phyloP scores from a whole-genome alignment of 192 early-diverging fungal species.

The Phlyctochytrium planicorne region DNA sequence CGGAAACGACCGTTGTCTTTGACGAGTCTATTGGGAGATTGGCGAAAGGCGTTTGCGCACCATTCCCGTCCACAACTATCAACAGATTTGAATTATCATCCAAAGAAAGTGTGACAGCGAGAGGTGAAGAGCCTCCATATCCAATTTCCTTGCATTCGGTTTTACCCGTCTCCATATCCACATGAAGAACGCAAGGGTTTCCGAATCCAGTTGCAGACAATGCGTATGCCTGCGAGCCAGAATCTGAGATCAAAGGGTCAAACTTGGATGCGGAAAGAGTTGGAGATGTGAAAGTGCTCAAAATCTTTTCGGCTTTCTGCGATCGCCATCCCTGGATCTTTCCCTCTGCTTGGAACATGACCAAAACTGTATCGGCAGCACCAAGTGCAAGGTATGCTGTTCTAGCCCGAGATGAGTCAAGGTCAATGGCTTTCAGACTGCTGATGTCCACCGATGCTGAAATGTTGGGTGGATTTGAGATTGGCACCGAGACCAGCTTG shows the following conservation, averaged over 20 bases:
- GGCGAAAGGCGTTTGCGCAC: neutral
- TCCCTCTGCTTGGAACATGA: neutral
- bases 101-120: neutral
- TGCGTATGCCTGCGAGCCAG: neutral
- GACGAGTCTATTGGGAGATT: neutral
- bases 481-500: neutral
- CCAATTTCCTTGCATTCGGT: neutral
- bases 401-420: neutral
- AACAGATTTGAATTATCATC: neutral
- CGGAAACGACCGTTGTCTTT: neutral
- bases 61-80: neutral
- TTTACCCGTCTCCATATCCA: neutral
- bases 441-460: neutral
- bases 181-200: neutral
- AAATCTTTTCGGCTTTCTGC: neutral
- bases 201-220: neutral
- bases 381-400: neutral
- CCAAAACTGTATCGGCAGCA: neutral
- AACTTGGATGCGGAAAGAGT: neutral
- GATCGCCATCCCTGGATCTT: neutral
- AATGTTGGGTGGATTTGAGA: neutral
- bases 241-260: neutral
- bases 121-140: neutral
- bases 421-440: neutral
- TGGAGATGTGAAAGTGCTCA: neutral